Base-by-base conservation (phyloP, 768 basidiomycete genomes). In the Pisolithus orientalis region DNA sequence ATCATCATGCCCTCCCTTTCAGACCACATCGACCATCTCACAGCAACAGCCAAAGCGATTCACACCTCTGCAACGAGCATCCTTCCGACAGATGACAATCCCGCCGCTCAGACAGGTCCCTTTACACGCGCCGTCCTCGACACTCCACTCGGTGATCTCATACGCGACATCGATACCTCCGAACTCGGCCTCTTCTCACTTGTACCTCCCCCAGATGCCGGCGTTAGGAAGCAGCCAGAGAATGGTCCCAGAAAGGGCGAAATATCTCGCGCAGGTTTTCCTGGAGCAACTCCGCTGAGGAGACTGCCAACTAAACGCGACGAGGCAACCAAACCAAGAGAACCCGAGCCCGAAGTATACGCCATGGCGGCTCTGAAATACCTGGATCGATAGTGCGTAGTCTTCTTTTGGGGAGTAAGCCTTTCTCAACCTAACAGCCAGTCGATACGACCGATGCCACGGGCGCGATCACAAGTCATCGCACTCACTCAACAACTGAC, bases 171-270 rank as follows among this genome's bases (percentile, higher is more conserved):
- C 54, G 87, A 90, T 57, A 73, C 83, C 8, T 81, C 87, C 5
- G 89, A 91, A 62, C 76, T 89, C 27, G 88, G 88, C 37, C 80
- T 91, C 25, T 90, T 90, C 69, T 81, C 76, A 6, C 75, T 89
- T 48, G 70, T 78, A 2, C 62, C 67, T 5, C 67, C 63, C 39
- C 66, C 59, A 34, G 74, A 74, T 31, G 60, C 64, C 0, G 62
- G 67, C 31, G 45, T 65, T 4, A 58, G 65, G 51, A 67, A 65
- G 37, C 58, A 64, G 16, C 56, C 62, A 21, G 61, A 63, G 37
- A 62, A 61, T 34, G 53, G 53, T 7, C 16, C 61, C 3, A 61
- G 65, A 62, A 60, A 74, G 3, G 64, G 66, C 38, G 70, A 82
- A 60, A 73, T 90, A 34, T 71, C 79, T 11, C 84, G 88, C 49